Evolutionary conservation across 345 rosid genomes (phyloP).

Genomic region (Kernera saxatilis): DNA sequence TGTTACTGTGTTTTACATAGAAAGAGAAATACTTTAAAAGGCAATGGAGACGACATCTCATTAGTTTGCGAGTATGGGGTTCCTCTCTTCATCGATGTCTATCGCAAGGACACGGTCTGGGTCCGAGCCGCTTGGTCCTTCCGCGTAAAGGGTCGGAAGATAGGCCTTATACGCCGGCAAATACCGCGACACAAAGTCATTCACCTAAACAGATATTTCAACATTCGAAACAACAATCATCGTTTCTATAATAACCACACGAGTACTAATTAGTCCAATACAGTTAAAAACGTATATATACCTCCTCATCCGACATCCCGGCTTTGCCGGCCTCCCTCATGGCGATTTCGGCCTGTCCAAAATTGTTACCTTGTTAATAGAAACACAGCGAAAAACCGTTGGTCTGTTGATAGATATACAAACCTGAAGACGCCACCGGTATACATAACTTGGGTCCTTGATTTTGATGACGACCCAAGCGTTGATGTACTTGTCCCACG

Average conservation of each 20-base stretch:
- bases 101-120: conserved; percentile 52
- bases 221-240: background rate
- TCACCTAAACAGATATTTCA: conserved; percentile 44
- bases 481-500: conserved; percentile 83
- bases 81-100: conserved; percentile 83
- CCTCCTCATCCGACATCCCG: conserved; percentile 96
- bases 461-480: conserved; percentile 89
- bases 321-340: conserved; percentile 85
- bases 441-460: conserved; percentile 83
- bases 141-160: conserved; percentile 70
- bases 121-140: conserved; percentile 89
- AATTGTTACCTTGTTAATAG: background rate
- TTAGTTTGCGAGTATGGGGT: conserved; percentile 50
- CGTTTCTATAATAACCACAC: background rate
- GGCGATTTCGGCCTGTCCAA: conserved; percentile 81
- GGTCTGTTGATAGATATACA: background rate
- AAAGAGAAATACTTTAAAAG: background rate
- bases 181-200: conserved; percentile 89
- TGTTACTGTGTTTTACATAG: conserved; percentile 5
- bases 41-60: background rate
- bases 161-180: conserved; percentile 89
- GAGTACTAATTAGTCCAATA: background rate
- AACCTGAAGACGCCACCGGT: conserved; percentile 95
- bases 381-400: background rate
- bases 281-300: conserved; percentile 16